A percentile compares a stretch with the other conserved stretches of the same genome.
These are phyloP conservation scores for Lasiodiplodia sp. DNA, from an alignment of 2,329 filamentous ascomycete species.

Conservation along the genomic window DNA sequence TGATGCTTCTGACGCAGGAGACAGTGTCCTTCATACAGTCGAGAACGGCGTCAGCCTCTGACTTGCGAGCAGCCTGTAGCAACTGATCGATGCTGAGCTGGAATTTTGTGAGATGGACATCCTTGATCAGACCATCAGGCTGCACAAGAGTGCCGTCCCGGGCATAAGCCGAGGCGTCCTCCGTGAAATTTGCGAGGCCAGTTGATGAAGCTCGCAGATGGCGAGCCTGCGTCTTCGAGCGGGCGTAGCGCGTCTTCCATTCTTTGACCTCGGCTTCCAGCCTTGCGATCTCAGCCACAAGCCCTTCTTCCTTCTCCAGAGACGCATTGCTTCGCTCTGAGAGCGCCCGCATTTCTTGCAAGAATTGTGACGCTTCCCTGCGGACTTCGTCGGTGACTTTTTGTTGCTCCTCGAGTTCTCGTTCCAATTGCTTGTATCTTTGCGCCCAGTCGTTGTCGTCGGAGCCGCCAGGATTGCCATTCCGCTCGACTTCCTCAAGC, in stretches of 20 bases:
- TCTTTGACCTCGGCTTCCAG: constrained; percentile 85
- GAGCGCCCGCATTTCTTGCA: constrained; percentile 87
- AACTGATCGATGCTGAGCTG: constrained; percentile 94
- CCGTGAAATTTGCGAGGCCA: constrained; percentile 69
- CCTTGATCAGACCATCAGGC: constrained; percentile 80
- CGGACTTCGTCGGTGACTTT: constrained; percentile 86
- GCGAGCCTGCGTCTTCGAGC: constrained; percentile 85
- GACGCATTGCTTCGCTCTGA: constrained; percentile 80
- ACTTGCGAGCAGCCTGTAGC: constrained; percentile 75
- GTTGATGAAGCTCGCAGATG: constrained; percentile 81
- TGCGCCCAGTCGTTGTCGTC: constrained; percentile 46
- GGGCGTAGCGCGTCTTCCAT: constrained; percentile 90
- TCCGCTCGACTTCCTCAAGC: constrained; percentile 59
- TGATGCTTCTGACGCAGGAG: constrained; percentile 81
- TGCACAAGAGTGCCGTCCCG: constrained; percentile 71
- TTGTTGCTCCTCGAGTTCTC: constrained; percentile 78
- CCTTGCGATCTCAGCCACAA: constrained; percentile 76
- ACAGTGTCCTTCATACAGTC: constrained; percentile 89
- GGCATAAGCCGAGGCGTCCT: constrained; percentile 71
- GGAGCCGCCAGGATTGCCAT: constrained; percentile 35
- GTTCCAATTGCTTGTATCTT: constrained; percentile 54
- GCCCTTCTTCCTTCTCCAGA: constrained; percentile 81
- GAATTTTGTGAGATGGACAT: constrained; percentile 93
- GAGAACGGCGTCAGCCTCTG: constrained; percentile 77
- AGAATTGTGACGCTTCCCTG: constrained; percentile 79